These are phyloP conservation scores for Cercospora sp. DNA, from an alignment of 2,329 filamentous ascomycete species.

Conservation along the genomic window DNA sequence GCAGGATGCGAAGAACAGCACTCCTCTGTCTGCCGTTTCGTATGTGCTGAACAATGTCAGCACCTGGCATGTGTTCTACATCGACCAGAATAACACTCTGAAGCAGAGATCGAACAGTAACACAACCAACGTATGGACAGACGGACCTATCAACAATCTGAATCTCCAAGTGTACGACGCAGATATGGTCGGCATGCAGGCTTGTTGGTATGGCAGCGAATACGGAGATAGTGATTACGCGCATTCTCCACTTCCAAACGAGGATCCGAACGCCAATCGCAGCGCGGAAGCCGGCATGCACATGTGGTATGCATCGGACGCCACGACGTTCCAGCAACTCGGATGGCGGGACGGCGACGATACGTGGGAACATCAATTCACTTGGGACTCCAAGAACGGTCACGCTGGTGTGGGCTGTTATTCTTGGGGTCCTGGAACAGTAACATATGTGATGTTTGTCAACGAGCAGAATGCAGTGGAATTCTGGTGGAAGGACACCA, in stretches of 20 bases:
- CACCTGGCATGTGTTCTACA: constrained; percentile 41
- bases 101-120: constrained; percentile 45
- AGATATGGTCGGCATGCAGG: constrained; percentile 42
- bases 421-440: constrained; percentile 32
- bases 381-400: constrained; percentile 44
- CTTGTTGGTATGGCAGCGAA: constrained; percentile 43
- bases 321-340: constrained; percentile 45
- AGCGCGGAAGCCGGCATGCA: constrained; percentile 45
- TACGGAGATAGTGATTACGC: constrained; percentile 44
- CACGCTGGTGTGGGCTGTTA: constrained; percentile 41
- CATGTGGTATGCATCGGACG: constrained; percentile 47
- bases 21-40: constrained; percentile 47
- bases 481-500: constrained; percentile 50
- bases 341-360: constrained; percentile 45
- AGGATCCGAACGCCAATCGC: constrained; percentile 30
- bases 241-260: constrained; percentile 41
- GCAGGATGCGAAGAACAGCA: constrained; percentile 47
- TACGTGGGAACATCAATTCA: constrained; percentile 42
- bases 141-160: constrained; percentile 40
- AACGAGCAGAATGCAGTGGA: constrained; percentile 44
- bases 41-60: constrained; percentile 42
- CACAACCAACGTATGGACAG: constrained; percentile 42
- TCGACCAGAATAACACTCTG: constrained; percentile 44
- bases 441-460: constrained; percentile 48
- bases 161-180: constrained; percentile 38